Base-by-base conservation (phyloP, 1,139 yeast species). In the Tardiomyces depauwii region DNA sequence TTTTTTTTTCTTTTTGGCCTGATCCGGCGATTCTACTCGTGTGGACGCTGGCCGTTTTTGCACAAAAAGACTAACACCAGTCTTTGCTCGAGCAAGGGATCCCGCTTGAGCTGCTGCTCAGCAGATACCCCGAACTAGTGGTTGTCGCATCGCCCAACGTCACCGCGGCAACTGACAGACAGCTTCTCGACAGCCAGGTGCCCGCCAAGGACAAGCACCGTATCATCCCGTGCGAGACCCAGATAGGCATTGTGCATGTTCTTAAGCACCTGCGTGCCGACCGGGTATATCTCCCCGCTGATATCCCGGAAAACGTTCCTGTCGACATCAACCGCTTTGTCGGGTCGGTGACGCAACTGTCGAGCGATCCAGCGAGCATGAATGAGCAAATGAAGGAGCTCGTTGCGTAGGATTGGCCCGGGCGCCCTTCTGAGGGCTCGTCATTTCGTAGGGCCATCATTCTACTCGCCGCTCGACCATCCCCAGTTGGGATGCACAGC, bases 251-350 rank as follows among this genome's bases (percentile, higher is more conserved):
- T 18, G 49, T 53, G 6, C 64, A 60, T 45, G 59, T 60, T 19
- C 47, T 60, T 18, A 60, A 60, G 45, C 64, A 60, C 42, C 45
- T 60, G 27, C 50, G 60, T 14, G 51, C 64, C 2, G 59, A 59
- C 18, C 48, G 54, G 43, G 62, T 55, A 18, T 52, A 59, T 2
- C 44, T 60, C 1, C 58, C 62, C 2, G 44, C 46, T 12, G 60
- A 58, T 33, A 48, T 51, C 7, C 39, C 39, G 19, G 19, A 14
- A 19, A 36, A n/a, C 14, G 49, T 49, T 7, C 45, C 49, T 2
- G 44, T 47, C 3, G 59, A 55, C 28, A 53, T 60, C 39, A 47
- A 46, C 11, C 43, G 55, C 39, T 60, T 57, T 47, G 39, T 36
- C 4, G 39, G 36, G 5, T 30, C 36, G 10, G 19, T 16, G 19